Base-by-base conservation (phyloP, 139 green algal species). In the Coelastrella sp. region DNA sequence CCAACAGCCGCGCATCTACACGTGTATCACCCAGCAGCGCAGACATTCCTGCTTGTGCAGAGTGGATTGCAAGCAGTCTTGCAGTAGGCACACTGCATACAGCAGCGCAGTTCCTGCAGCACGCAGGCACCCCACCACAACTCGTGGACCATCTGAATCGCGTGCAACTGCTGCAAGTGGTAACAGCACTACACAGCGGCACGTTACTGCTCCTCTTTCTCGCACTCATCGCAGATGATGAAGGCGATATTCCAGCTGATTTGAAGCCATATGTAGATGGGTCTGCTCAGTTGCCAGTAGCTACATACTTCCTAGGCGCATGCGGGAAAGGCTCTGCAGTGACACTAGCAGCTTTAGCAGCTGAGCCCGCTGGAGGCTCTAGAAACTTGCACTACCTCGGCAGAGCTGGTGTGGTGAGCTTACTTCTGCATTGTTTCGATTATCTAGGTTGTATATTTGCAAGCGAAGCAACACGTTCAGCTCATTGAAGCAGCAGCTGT, bases 231-330 rank as follows among this genome's bases (percentile, higher is more conserved):
- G 78, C 86, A 95, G 94, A 87, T 1, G 56, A 89, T 8, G 93
- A 93, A 17, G 94, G 93, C 4, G 92, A 87, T 83, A 13, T 94
- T 66, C 73, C 82, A 83, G 74, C 54, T 4, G 91, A 95, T 68
- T 89, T 97, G 7, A 54, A 88, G 83, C 73, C 86, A 0, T 97
- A 96, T 83, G 86, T 97, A 0, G 90, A 91, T 0, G 94, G 94
- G 6, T 81, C 89, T 6, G 92, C 92, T 56, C 75, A 89, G 64
- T 92, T 93, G 0, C 96, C 96, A 0, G 66, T 98, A 0, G 93
- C 94, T 11, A 97, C 95, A 0, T 97, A 96, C 90, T 98, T 98
- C 85, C 92, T 97, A 17, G 96, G 96, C 8, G 94, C 86, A 47
- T 96, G 89, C 56, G 96, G 96, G 82, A 17, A 82, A 13, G 54